A percentile compares a stretch with the other conserved stretches of the same genome.
These are phyloP conservation scores for Sparassis latifolia DNA, from an alignment of 1,284 basidiomycete species.

Conservation along the genomic window DNA sequence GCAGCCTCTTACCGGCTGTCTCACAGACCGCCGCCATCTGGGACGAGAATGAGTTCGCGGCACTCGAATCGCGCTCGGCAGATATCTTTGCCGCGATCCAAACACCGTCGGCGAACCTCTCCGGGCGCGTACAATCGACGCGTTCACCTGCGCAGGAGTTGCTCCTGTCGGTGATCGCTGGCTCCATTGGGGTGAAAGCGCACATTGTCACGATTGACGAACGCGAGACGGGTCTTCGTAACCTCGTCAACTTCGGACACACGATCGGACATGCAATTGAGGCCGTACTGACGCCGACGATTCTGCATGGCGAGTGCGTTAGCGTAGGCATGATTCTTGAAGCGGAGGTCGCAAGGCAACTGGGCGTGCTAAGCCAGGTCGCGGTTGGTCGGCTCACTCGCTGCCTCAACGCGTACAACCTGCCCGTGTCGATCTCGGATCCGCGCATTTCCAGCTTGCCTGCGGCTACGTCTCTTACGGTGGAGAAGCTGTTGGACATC, in stretches of 20 bases:
- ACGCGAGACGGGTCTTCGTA: slow-evolving; percentile 90
- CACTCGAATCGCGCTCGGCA: slow-evolving; percentile 77
- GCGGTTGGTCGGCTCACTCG: slow-evolving; percentile 83
- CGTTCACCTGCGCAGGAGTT: slow-evolving; percentile 73
- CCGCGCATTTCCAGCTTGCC: slow-evolving; percentile 70
- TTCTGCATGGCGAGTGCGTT: slow-evolving; percentile 93
- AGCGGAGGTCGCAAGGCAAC: slow-evolving; percentile 84
- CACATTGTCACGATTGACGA: slow-evolving; percentile 95
- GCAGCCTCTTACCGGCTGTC: not conserved
- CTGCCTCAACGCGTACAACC: slow-evolving; percentile 80
- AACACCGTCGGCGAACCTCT: slow-evolving; percentile 53
- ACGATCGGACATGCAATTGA: slow-evolving; percentile 96
- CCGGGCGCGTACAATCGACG: slow-evolving; percentile 60
- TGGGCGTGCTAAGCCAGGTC: slow-evolving; percentile 83
- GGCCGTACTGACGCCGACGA: slow-evolving; percentile 84
- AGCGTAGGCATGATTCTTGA: slow-evolving; percentile 92
- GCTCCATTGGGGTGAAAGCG: slow-evolving; percentile 87
- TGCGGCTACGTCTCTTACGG: slow-evolving; percentile 65
- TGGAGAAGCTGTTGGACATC: slow-evolving; percentile 85
- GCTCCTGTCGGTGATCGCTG: slow-evolving; percentile 75
- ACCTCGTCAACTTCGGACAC: slow-evolving; percentile 97
- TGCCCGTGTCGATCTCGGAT: slow-evolving; percentile 78
- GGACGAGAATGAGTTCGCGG: slow-evolving; percentile 82
- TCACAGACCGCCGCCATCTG: slow-evolving; percentile 91
- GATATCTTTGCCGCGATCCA: slow-evolving; percentile 84